These are phyloP conservation scores for Phaeotremella skinneri DNA, from an alignment of 768 basidiomycete species.

Conservation along the genomic window DNA sequence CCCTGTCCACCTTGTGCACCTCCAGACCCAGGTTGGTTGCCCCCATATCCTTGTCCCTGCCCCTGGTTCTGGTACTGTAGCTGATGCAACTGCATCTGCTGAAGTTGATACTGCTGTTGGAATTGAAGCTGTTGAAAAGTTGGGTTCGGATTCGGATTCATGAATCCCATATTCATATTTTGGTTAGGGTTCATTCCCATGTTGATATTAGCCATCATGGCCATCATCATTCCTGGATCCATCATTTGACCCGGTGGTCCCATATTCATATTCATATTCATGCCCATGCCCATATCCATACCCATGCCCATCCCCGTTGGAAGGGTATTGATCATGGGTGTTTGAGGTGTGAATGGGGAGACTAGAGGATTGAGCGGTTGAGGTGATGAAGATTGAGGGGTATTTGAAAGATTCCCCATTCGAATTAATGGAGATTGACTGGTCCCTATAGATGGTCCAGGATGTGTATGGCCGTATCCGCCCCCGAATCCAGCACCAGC, in stretches of 20 bases:
- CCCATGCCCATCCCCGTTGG: slow-evolving; percentile 15
- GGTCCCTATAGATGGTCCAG: slow-evolving; percentile 14
- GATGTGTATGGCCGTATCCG: neutral
- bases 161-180: neutral
- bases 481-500: slow-evolving; percentile 14
- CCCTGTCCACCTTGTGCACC: neutral
- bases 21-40: neutral
- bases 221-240: slow-evolving; percentile 8
- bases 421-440: slow-evolving; percentile 24
- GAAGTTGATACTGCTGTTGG: neutral
- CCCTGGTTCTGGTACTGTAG: neutral
- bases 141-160: neutral
- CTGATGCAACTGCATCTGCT: neutral
- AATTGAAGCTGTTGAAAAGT: neutral
- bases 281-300: slow-evolving; percentile 25
- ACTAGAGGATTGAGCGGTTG: neutral
- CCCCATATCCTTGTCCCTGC: neutral
- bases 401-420: slow-evolving; percentile 16
- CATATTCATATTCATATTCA: no score
- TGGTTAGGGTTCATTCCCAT: slow-evolving; percentile 7
- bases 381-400: neutral
- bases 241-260: no score
- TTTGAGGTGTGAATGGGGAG: neutral
- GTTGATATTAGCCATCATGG: slow-evolving; percentile 6
- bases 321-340: slow-evolving; percentile 35